Evolutionary conservation across 345 rosid genomes (phyloP), one percentile per base, ranked within the genome.

Genomic region (Lenwebbia sp.): DNA sequence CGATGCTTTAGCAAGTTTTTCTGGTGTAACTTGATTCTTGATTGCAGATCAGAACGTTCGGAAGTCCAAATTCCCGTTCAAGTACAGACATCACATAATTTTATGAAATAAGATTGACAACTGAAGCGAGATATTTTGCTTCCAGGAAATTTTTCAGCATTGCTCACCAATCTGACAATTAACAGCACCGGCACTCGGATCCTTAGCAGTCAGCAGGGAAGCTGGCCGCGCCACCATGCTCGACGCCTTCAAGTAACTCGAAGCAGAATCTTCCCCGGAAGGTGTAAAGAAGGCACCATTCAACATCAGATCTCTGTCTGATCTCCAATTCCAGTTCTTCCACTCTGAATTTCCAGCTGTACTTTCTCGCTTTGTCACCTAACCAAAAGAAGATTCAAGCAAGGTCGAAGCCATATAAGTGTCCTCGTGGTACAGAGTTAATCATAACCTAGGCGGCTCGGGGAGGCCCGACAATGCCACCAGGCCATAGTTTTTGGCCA

Each of bases 321-420:
- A 95, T 87, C 95, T 94, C 95, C 96, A 95, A 84, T 92, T 91
- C 95, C 98, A 95, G 40, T 84, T 84, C 88, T 90, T 87, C 96
- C 95, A 94, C 12, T 92, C 92, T 6, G 56, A 83, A 23, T 87
- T 53, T 30, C 75, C 91, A 25, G 49, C 37, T 37, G 82, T 33
- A 83, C 17, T 81, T 85, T 93, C 94, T 55, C 90, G 92, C 87
- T 92, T 95, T 33, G 97, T 95, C 85, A 94, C 92, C 97, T 95
- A 90, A 52, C 65, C 40, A 28, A 37, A 51, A 83, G 26, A 11
- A 86, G 28, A 40, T 65, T 11, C 22, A 17, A 70, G 78, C 26
- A 70, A 30, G 40, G 78, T 52, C 15, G 70, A 10, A 30, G 47
- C 78, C 47, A 11, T 12, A 19, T 19, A 2, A 9, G 47, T 70